Evolutionary conservation across 306 rosid genomes (phyloP).

Genomic region (Aeschynomene evenia): DNA sequence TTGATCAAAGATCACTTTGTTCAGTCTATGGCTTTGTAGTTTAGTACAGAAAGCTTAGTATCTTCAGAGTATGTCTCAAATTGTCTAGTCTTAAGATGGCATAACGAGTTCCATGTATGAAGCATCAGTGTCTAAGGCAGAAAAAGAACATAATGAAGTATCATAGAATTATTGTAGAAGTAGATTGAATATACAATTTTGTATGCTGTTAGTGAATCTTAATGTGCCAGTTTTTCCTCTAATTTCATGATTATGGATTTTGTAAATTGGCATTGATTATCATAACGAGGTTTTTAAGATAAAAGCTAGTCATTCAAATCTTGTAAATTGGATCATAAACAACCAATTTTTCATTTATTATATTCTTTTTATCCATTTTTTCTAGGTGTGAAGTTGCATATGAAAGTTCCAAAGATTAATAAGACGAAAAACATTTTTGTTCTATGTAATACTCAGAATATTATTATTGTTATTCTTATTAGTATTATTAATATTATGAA

Average conservation of each 20-base stretch:
- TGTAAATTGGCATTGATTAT: not conserved
- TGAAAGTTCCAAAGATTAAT: too few species aligned
- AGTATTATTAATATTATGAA: too few species aligned
- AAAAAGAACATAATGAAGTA: conserved; percentile 3
- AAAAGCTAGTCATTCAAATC: not conserved
- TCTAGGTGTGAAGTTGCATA: too few species aligned
- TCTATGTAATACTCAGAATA: too few species aligned
- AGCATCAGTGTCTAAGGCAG: conserved; percentile 19
- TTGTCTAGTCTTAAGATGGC: conserved; percentile 23
- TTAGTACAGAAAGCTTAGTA: conserved; percentile 33
- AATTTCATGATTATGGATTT: not conserved
- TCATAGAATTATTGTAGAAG: not conserved
- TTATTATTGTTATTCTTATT: too few species aligned
- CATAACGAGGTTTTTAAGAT: not conserved
- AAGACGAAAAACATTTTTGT: too few species aligned
- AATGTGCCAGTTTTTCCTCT: conserved; percentile 27
- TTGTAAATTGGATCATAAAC: not conserved
- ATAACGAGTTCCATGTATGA: conserved; percentile 13
- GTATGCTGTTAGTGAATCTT: conserved; percentile 18
- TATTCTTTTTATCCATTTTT: too few species aligned
- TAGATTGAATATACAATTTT: conserved; percentile 32
- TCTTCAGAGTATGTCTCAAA: conserved; percentile 1
- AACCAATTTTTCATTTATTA: too few species aligned
- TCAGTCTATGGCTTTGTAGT: conserved; percentile 31
- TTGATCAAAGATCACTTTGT: not conserved